These are phyloP conservation scores for Isochrysis galbana DNA, from an alignment of 78 protist species.

Conservation along the genomic window DNA sequence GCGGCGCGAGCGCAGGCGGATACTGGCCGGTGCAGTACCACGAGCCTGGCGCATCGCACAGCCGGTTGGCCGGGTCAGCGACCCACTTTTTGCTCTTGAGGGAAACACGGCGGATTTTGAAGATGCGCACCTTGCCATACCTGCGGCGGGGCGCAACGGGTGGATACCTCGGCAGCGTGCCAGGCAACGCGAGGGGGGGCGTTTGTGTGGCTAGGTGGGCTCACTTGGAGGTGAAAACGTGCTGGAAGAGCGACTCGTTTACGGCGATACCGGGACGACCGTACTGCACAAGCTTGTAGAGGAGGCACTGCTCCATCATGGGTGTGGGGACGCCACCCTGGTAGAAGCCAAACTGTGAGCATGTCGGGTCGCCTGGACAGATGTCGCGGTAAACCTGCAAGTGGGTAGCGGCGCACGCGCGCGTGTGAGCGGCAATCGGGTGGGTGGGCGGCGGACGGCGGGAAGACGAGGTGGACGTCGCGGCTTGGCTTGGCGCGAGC, in stretches of 20 bases:
- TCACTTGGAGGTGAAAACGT: not conserved
- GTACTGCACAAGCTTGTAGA: not conserved
- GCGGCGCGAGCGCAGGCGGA: conserved; percentile 8
- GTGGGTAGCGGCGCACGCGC: too few species aligned
- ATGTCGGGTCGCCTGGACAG: conserved; percentile 20
- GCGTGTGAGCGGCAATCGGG: too few species aligned
- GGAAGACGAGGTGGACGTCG: too few species aligned
- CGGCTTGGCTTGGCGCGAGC: too few species aligned
- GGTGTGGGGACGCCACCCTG: conserved; percentile 18
- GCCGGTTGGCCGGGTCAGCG: conserved; percentile 11
- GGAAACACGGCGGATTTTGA: not conserved
- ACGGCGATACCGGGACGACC: not conserved
- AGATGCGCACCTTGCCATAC: conserved; percentile 28
- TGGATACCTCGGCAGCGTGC: too few species aligned
- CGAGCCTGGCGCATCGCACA: conserved; percentile 40
- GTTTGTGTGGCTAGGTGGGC: too few species aligned
- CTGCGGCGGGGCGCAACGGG: too few species aligned
- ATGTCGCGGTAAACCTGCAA: not conserved
- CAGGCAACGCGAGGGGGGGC: too few species aligned
- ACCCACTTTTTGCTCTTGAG: not conserved
- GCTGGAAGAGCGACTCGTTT: not conserved
- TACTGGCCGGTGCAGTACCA: conserved; percentile 27
- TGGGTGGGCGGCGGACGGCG: too few species aligned
- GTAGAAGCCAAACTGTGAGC: conserved; percentile 22
- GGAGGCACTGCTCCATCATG: conserved; percentile 3